Base-by-base conservation (phyloP, 495 filamentous ascomycete species). In the Neurospora sp. region DNA sequence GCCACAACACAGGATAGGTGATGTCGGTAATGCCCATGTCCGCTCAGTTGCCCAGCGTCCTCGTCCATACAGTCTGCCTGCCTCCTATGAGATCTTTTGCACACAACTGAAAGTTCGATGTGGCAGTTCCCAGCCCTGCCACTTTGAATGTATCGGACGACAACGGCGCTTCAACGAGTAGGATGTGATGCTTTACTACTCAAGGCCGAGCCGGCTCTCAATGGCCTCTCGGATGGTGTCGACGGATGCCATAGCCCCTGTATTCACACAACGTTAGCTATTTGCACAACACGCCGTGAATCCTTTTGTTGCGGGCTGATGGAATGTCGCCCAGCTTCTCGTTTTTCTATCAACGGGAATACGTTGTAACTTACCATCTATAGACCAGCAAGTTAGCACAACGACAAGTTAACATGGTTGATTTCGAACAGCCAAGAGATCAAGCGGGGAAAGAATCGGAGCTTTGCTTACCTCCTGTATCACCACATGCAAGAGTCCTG, bases 181-280 rank as follows among this genome's bases (percentile, higher is more conserved):
- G 19, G 2, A 45, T 21, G 42, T 4, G n/a, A 17, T 42, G 39
- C 39, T 17, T 19, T 2, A 21, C n/a, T 48, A 48, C 21, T 59
- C 48, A 19, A 87, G 78, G 1, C 80, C 79, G 48, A 90, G 72
- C 69, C 76, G 76, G 39, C 78, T 71, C 75, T 91, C 86, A 62
- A 96, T 89, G 2, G 83, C 79, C n/a, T 77, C 75, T 37, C 93
- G 88, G 79, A 97, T 92, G 31, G 89, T 84, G 79, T 95, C 92
- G n/a, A 93, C 94, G 81, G 92, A 95, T 7, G 94, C 93, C 73
- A 96, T 83, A 17, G 84, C 83, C 82, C 96, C 96, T 80, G 88
- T 80, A 88, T 69, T 71, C 74, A 73, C 15, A 42, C 17, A 5
- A 13, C 17, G 70, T 77, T 42, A 71, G 62, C 66, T 66, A 19